Percentiles rank a stretch among this genome's conserved stretches.
Conservation (phyloP, 768 basidiomycete species). For the Naematelia encephala region DNA sequence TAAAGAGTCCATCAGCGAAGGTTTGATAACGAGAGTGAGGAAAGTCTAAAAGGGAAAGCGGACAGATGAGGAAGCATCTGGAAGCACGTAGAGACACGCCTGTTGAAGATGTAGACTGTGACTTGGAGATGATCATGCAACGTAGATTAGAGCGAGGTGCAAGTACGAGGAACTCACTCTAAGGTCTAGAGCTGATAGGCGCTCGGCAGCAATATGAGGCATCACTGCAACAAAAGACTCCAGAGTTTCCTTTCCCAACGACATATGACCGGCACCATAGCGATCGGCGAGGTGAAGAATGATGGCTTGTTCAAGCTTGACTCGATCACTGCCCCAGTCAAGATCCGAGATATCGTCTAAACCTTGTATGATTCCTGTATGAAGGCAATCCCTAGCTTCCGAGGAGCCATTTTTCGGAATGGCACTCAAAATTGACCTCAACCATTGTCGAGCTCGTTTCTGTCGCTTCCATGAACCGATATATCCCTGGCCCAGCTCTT, state of each 20-base stretch:
- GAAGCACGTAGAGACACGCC: too few relatives aligned
- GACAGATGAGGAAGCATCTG: too few relatives aligned
- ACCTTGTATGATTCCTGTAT: constrained; percentile 9
- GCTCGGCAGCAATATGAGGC: constrained; percentile 7
- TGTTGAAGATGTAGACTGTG: too few relatives aligned
- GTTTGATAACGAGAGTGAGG: too few relatives aligned
- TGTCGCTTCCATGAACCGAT: constrained; percentile 7
- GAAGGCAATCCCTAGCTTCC: not conserved
- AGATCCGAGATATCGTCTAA: constrained; percentile 7
- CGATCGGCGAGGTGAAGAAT: constrained; percentile 6
- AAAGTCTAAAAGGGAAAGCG: too few relatives aligned
- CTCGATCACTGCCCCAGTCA: constrained; percentile 15
- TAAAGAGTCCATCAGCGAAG: not conserved
- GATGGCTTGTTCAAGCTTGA: constrained; percentile 18
- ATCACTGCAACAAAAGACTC: constrained; percentile 1
- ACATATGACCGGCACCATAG: not conserved
- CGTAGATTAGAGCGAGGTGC: too few relatives aligned
- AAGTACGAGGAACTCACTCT: constrained; percentile 9
- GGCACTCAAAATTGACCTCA: constrained; percentile 3
- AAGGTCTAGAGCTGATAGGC: constrained; percentile 16
- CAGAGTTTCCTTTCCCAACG: not conserved
- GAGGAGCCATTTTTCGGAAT: not conserved
- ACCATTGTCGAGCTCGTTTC: constrained; percentile 12
- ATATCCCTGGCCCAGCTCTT: constrained; percentile 6
- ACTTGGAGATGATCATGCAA: too few relatives aligned